phyloP scores from a whole-genome alignment of 805 yeast genomes.

The Tetrapisispora arboricola region DNA sequence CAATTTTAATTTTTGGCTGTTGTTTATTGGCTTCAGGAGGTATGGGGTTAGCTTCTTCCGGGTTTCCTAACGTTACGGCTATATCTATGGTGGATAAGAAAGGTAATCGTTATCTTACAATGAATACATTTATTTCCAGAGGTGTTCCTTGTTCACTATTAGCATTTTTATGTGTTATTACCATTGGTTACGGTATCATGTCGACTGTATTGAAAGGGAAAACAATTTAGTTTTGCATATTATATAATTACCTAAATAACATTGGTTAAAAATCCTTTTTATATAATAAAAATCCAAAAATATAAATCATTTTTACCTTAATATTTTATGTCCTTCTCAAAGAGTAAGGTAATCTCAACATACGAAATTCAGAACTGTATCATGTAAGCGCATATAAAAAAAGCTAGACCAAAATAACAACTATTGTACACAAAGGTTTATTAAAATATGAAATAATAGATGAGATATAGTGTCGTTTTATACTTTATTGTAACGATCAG shows the following conservation, averaged over 20 bases:
- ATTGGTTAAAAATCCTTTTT: too few species aligned
- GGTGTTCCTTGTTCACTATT: constrained; percentile 84
- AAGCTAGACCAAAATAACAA: too few species aligned
- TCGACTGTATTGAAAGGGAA: constrained; percentile 20
- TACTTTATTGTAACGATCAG: too few species aligned
- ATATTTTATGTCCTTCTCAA: background rate
- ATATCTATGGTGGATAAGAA: constrained; percentile 87
- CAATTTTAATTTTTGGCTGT: constrained; percentile 32
- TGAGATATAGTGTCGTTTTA: too few species aligned
- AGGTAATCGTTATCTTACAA: constrained; percentile 77
- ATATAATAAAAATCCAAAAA: too few species aligned
- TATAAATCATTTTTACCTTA: too few species aligned
- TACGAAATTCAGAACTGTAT: background rate
- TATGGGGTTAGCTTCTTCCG: constrained; percentile 95
- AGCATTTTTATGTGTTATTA: constrained; percentile 59
- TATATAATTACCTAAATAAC: too few species aligned
- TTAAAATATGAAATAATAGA: too few species aligned
- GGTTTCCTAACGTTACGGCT: constrained; percentile 98
- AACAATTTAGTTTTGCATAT: too few species aligned
- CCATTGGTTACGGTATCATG: constrained; percentile 78
- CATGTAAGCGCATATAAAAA: background rate
- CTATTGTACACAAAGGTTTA: too few species aligned
- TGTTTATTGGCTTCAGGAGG: constrained; percentile 80
- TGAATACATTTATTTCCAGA: constrained; percentile 69
- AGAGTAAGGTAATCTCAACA: background rate